Conservation (phyloP, 169 alveolate genomes). For the Plasmodium adleri region DNA sequence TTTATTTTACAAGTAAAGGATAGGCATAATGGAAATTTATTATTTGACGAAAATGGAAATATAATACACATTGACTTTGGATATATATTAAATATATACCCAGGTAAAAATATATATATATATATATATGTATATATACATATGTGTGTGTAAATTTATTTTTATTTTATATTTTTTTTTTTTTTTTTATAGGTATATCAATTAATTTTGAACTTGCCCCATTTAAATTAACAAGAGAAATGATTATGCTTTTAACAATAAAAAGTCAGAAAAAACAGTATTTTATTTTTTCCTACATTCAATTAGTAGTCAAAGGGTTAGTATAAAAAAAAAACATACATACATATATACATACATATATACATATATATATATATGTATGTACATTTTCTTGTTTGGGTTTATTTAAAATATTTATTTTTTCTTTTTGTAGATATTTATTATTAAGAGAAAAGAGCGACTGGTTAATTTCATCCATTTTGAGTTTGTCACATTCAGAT, state of each 20-base stretch:
- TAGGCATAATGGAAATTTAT: constrained; percentile 97
- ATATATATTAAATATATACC: constrained; percentile 95
- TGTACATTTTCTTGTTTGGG: not conserved
- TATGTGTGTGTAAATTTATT: too few species aligned
- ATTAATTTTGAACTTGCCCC: constrained; percentile 97
- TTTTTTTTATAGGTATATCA: constrained; percentile 41
- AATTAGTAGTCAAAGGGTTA: constrained; percentile 72
- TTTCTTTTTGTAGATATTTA: constrained; percentile 28
- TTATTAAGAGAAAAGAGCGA: constrained; percentile 70
- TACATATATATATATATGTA: not conserved
- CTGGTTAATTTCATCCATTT: constrained; percentile 66
- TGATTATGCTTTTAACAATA: constrained; percentile 73
- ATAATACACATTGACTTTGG: constrained; percentile 97
- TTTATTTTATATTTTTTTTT: not conserved
- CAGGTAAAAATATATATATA: constrained; percentile 88
- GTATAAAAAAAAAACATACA: not conserved
- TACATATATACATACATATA: not conserved
- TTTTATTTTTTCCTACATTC: constrained; percentile 70
- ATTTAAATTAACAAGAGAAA: constrained; percentile 96
- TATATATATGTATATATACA: not conserved
- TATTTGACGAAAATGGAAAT: constrained; percentile 95
- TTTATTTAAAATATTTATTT: not conserved
- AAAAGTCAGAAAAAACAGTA: constrained; percentile 66
- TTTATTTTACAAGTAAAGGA: constrained; percentile 93
- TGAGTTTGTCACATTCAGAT: constrained; percentile 67